Conservation (phyloP, 768 basidiomycete genomes). For the Leucosporidium scottii region DNA sequence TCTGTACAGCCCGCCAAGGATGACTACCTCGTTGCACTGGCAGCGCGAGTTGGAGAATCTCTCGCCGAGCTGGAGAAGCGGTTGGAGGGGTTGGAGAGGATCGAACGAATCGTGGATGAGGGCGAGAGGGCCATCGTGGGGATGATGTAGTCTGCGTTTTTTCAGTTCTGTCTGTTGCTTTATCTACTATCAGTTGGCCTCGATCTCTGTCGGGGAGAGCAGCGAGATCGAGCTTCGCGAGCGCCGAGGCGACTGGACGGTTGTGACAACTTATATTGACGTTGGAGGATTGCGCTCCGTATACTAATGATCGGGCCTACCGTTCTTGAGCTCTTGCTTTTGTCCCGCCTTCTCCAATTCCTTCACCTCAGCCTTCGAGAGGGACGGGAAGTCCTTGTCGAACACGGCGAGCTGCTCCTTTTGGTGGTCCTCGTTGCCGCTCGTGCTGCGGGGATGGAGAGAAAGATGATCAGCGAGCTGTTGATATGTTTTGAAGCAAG, state of each 20-base stretch:
- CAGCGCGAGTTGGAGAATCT: neutral
- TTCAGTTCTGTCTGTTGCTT: no score
- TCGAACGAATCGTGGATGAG: neutral
- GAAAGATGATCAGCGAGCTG: neutral
- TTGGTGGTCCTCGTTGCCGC: neutral
- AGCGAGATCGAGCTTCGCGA: no score
- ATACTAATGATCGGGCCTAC: no score
- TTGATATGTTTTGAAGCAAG: neutral
- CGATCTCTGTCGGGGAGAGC: no score
- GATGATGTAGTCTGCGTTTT: neutral
- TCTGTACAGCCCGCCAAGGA: neutral
- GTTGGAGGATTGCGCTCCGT: no score
- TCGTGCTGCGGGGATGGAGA: neutral
- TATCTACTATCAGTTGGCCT: no score
- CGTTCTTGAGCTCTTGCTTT: neutral
- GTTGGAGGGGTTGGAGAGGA: neutral
- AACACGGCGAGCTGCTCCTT: conserved; percentile 4
- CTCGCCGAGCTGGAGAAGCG: neutral
- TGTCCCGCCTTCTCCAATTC: neutral
- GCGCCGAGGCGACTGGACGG: no score
- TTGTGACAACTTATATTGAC: no score
- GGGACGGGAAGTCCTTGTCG: neutral
- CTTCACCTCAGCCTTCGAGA: neutral
- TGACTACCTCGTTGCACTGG: neutral
- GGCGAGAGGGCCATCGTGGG: neutral